These are phyloP conservation scores for Cyberlindnera suaveolens DNA, from an alignment of 805 yeast species.

Conservation along the genomic window DNA sequence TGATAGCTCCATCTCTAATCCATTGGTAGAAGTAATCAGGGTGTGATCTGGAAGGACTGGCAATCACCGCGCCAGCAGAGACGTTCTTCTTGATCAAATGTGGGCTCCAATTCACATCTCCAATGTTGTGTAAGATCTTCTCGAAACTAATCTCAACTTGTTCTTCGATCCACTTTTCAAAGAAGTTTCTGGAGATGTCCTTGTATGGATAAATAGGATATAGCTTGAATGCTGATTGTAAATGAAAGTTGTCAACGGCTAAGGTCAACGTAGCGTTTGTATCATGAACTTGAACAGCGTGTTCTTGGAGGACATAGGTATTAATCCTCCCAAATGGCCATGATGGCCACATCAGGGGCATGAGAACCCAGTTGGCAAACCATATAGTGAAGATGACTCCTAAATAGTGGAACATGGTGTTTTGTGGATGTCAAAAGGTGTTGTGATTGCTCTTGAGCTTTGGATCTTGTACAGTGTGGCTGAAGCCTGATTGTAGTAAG, in stretches of 20 bases:
- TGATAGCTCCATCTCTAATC: slow-evolving; percentile 85
- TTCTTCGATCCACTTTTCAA: slow-evolving; percentile 38
- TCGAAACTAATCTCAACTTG: slow-evolving; percentile 37
- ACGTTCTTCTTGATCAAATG: slow-evolving; percentile 32
- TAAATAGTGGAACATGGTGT: too few relatives aligned
- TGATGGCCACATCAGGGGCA: slow-evolving; percentile 5
- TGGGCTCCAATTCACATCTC: slow-evolving; percentile 30
- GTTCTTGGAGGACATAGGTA: too few relatives aligned
- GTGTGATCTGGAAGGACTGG: slow-evolving; percentile 63
- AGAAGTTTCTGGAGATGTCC: slow-evolving; percentile 23
- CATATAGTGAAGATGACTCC: too few relatives aligned
- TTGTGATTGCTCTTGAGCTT: too few relatives aligned
- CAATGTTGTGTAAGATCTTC: slow-evolving; percentile 42
- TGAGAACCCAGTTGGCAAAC: slow-evolving; percentile 1
- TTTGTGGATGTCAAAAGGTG: too few relatives aligned
- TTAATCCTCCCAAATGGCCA: not conserved
- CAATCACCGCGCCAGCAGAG: slow-evolving; percentile 68
- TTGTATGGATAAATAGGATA: slow-evolving; percentile 16
- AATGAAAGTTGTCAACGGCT: slow-evolving; percentile 18
- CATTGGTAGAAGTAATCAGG: slow-evolving; percentile 90
- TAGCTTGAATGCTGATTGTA: slow-evolving; percentile 18
- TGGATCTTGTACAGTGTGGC: too few relatives aligned
- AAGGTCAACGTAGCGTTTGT: not conserved
- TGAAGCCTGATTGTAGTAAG: too few relatives aligned
- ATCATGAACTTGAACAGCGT: too few relatives aligned